Evolutionary conservation across 768 basidiomycete species (phyloP), one percentile per base, ranked within the genome.

Genomic region (Cubamyces lactineus): DNA sequence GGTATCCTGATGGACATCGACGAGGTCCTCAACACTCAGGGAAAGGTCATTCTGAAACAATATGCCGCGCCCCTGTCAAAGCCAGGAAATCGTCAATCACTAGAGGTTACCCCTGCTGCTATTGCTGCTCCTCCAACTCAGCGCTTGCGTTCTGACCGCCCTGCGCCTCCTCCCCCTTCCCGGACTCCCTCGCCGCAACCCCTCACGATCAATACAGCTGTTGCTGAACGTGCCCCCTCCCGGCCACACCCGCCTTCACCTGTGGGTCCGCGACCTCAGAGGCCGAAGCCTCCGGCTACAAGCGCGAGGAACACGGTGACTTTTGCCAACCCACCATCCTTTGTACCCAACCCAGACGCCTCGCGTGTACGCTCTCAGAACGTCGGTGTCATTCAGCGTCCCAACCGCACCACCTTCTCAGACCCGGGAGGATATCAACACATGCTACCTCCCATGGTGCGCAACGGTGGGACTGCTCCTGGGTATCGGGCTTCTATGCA

Each of bases 181-280:
- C 70, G 70, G 17, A 70, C 69, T 2, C 67, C 74, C 21, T 76
- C 76, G 42, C 73, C 61, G 12, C 55, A 61, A 50, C 62, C 75
- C 41, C 45, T 66, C 7, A 24, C 58, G 3, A 56, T 69, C 47
- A 49, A 26, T 15, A 60, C 66, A 8, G 53, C 62, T 38, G 64
- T 68, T 2, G 62, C 56, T 30, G 69, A 70, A 11, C 52, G 71
- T 0, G 51, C 66, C 15, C 34, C 70, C 34, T 76, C 77, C 62
- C 77, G 78, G 46, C 75, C 79, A 50, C 76, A 80, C 45, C 77
- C 82, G 2, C 73, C 79, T 5, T 82, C 82, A 21, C 83, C 84
- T n/a, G 74, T 76, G 21, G 84, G 84, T 16, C 83, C 84, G 7
- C 79, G 85, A 4, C 72, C 79, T 15, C 74, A 68, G 49, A 69